Percentiles rank a stretch among this genome's conserved stretches.
phyloP scores from a whole-genome alignment of 2,329 filamentous ascomycete species.

The Scolecobasidium constrictum region DNA sequence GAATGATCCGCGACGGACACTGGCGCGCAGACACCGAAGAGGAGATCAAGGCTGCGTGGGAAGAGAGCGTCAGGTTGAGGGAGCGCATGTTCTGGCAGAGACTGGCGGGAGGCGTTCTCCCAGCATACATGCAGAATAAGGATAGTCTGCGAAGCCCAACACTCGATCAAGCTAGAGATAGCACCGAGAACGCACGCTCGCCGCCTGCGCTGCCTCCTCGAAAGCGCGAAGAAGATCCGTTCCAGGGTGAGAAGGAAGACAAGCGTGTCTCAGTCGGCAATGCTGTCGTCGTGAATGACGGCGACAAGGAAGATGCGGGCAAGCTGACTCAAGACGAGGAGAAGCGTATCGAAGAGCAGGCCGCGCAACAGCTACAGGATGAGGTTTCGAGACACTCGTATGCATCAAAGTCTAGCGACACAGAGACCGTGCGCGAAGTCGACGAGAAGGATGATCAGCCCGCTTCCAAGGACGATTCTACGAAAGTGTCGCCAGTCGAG shows the following conservation, averaged over 20 bases:
- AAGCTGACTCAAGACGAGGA: constrained; percentile 20
- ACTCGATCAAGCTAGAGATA: constrained; percentile 12
- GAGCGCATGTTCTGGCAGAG: constrained; percentile 98
- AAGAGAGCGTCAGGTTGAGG: constrained; percentile 78
- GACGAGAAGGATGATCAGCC: constrained; percentile 11
- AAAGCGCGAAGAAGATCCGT: constrained; percentile 23
- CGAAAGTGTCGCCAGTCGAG: constrained; percentile 6
- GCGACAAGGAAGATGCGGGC: constrained; percentile 10
- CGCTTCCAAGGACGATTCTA: constrained; percentile 8
- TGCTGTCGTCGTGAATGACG: constrained; percentile 19
- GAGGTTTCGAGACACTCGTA: constrained; percentile 7
- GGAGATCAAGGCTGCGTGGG: constrained; percentile 82
- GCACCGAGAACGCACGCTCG: constrained; percentile 13
- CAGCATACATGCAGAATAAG: constrained; percentile 34
- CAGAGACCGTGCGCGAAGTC: constrained; percentile 17
- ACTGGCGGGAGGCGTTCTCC: constrained; percentile 83
- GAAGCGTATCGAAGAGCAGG: constrained; percentile 19
- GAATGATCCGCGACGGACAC: constrained; percentile 85
- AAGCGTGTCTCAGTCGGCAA: constrained; percentile 28
- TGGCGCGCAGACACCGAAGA: constrained; percentile 77
- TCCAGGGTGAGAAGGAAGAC: constrained; percentile 16
- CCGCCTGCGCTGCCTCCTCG: constrained; percentile 10
- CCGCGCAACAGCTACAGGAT: constrained; percentile 22
- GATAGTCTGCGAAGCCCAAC: constrained; percentile 7
- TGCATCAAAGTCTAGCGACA: constrained; percentile 13